Base-by-base conservation (phyloP, 306 rosid genomes). In the Corylus heterophylla region DNA sequence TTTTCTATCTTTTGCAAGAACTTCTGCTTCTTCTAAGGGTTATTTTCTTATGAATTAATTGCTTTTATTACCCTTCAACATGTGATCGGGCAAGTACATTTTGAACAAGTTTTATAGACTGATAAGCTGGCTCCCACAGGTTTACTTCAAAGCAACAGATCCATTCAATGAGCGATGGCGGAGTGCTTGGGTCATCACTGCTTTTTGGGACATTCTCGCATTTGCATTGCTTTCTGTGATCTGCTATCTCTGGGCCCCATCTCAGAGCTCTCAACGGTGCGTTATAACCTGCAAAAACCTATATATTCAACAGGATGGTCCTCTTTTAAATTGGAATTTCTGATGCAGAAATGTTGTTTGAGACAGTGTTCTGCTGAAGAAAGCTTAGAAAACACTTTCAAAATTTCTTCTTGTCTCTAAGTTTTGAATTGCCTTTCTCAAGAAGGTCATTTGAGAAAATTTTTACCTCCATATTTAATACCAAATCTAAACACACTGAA, bases 241-340 rank as follows among this genome's bases (percentile, higher is more conserved):
- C 81, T 91, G 98, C 87, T 92, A 86, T 83, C 97, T 92, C 49
- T 95, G 98, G 98, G 96, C 98, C 12, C 98, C 98, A 71, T 95
- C 98, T 77, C 98, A 92, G 82, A 95, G 93, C 88, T 92, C 98
- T 76, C 97, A 95, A 86, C 86, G 98, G 98, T 95, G 74, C 12
- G 73, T 77, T 81, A 45, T 71, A 20, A 62, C 55, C 18, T 75
- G 54, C 4, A 52, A 31, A 44, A n/a, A 11, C 54, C 12, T 3
- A 58, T 47, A 35, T 49, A 45, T 37, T 52, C 13, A 51, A 54
- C 51, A 70, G 48, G 48, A 67, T 80, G 44, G 59, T 74, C 62
- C 50, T 12, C 71, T 39, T 54, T 49, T 75, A 75, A 69, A 54
- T 25, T 77, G 75, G 69, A 27, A 56, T 54, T 73, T 68, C 68